These are phyloP conservation scores for Inga leiocalycina DNA, from an alignment of 306 rosid species.

Conservation along the genomic window DNA sequence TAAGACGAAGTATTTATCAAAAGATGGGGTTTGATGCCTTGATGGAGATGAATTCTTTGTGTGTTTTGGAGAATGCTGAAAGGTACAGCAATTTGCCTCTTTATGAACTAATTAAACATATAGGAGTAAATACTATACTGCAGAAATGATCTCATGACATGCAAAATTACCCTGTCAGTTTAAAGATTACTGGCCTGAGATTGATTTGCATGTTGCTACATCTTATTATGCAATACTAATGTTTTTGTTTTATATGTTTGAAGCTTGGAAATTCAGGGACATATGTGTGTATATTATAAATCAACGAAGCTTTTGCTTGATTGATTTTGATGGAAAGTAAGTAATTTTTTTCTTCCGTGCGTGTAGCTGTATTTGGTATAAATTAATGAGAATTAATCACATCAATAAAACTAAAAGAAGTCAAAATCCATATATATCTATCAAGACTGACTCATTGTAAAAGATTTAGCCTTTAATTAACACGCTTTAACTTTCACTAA, in stretches of 20 bases:
- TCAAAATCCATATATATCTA: background rate
- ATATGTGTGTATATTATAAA: background rate
- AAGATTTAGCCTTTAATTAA: background rate
- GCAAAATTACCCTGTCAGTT: background rate
- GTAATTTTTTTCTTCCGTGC: background rate
- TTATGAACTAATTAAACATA: background rate
- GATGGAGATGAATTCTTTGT: background rate
- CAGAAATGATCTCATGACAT: background rate
- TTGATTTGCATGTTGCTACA: background rate
- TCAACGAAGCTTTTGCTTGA: background rate
- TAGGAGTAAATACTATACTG: background rate
- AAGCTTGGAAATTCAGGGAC: background rate
- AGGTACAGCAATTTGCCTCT: background rate
- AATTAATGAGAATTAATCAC: background rate
- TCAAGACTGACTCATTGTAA: background rate
- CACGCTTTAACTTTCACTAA: slow-evolving; percentile 1
- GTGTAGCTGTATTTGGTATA: background rate
- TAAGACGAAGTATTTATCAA: background rate
- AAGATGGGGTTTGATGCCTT: background rate
- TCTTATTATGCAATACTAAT: background rate
- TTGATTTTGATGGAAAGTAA: background rate
- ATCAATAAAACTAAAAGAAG: background rate
- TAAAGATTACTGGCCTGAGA: background rate
- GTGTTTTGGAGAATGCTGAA: background rate
- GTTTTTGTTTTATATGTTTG: background rate